phyloP scores from a whole-genome alignment of 2,329 filamentous ascomycete genomes.

The Rutstroemia sp. region DNA sequence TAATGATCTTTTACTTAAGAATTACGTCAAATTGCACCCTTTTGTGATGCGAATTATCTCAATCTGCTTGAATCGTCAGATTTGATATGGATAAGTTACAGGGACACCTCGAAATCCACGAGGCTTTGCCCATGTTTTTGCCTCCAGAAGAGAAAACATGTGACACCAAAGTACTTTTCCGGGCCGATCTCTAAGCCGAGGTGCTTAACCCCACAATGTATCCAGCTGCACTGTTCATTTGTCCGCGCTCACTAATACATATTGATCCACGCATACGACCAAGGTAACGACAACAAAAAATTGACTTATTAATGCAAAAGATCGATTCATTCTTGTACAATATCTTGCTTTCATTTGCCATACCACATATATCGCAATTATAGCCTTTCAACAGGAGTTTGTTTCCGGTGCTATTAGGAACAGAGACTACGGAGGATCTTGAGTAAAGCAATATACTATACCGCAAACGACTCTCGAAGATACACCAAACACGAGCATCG shows the following conservation, averaged over 20 bases:
- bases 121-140: no score
- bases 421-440: background rate
- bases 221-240: background rate
- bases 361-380: background rate
- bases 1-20: background rate
- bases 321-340: constrained; percentile 6
- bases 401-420: background rate
- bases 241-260: background rate
- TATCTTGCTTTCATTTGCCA: background rate
- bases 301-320: background rate
- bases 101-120: no score
- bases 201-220: constrained; percentile 5
- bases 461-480: background rate
- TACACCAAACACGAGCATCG: background rate
- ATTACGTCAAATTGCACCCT: no score
- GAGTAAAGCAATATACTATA: background rate
- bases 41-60: no score
- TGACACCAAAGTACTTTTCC: background rate
- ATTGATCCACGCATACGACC: background rate
- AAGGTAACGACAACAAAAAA: background rate
- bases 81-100: no score
- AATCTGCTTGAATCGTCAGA: no score
- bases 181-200: background rate
- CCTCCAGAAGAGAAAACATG: background rate
- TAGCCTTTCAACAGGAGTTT: background rate